Conservation (phyloP, 768 basidiomycete genomes). For the Collybia mongolica region DNA sequence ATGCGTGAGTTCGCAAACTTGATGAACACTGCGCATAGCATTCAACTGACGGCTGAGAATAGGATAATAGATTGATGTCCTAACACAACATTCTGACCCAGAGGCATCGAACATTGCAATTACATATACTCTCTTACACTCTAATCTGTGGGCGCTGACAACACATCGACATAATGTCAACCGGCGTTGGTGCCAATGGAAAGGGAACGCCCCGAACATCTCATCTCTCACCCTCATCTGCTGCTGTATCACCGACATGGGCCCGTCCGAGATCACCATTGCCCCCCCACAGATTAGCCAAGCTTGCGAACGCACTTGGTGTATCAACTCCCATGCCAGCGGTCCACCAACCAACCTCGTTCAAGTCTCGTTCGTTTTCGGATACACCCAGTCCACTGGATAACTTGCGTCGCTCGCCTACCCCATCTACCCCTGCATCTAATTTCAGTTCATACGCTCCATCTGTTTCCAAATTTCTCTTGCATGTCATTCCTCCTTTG, state of each 20-base stretch:
- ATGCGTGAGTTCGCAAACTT: slow-evolving; percentile 1
- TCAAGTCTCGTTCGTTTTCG: slow-evolving; percentile 32
- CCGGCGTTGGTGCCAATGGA: slow-evolving; percentile 16
- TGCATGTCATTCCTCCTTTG: slow-evolving; percentile 81
- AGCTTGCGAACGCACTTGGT: slow-evolving; percentile 83
- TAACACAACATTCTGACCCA: neutral
- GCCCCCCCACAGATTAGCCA: slow-evolving; percentile 74
- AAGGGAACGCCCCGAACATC: slow-evolving; percentile 23
- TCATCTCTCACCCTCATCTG: slow-evolving; percentile 21
- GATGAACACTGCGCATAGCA: neutral
- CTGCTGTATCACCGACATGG: slow-evolving; percentile 46
- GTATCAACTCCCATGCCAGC: slow-evolving; percentile 73
- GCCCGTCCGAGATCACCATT: slow-evolving; percentile 69
- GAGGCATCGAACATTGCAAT: neutral
- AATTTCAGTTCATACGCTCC: slow-evolving; percentile 37
- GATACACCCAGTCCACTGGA: slow-evolving; percentile 32
- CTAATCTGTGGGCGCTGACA: neutral
- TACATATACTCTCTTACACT: neutral
- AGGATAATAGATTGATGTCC: neutral
- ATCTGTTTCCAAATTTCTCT: slow-evolving; percentile 63
- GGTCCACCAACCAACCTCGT: slow-evolving; percentile 29
- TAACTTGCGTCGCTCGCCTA: slow-evolving; percentile 46
- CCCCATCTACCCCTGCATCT: slow-evolving; percentile 45
- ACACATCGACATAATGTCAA: slow-evolving; percentile 21
- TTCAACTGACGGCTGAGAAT: neutral